Conservation (phyloP, 2,329 filamentous ascomycete genomes). For the Tolypocladium paradoxum region DNA sequence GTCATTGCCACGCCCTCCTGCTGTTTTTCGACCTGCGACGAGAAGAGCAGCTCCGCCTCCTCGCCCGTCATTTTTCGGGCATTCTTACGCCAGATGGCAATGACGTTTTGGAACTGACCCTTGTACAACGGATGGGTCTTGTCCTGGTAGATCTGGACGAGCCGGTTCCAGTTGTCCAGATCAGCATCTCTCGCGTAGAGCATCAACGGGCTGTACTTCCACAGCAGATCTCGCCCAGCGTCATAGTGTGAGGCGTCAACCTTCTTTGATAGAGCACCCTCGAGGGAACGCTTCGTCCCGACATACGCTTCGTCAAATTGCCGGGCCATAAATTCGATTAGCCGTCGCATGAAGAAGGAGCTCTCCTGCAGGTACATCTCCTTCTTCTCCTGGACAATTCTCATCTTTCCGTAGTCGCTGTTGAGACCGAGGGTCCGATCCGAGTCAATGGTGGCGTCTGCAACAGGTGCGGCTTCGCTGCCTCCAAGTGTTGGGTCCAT, state of each 20-base stretch:
- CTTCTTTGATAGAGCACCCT: slow-evolving; percentile 51
- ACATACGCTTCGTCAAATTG: slow-evolving; percentile 69
- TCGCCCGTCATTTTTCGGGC: slow-evolving; percentile 66
- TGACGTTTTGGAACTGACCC: slow-evolving; percentile 68
- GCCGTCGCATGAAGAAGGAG: slow-evolving; percentile 61
- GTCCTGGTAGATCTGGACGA: slow-evolving; percentile 72
- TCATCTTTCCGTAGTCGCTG: slow-evolving; percentile 78
- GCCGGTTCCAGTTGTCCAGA: slow-evolving; percentile 65
- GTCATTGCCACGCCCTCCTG: slow-evolving; percentile 65
- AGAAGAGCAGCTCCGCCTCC: slow-evolving; percentile 79
- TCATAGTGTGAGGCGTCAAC: slow-evolving; percentile 63
- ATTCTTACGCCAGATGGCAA: slow-evolving; percentile 69
- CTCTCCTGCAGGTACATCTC: slow-evolving; percentile 76
- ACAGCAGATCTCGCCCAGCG: slow-evolving; percentile 60
- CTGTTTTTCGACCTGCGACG: slow-evolving; percentile 73
- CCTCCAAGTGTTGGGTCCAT: slow-evolving; percentile 73
- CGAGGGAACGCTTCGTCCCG: slow-evolving; percentile 55
- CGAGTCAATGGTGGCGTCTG: slow-evolving; percentile 32
- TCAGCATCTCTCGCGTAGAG: slow-evolving; percentile 84
- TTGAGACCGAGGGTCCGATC: slow-evolving; percentile 44
- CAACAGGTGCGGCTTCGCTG: slow-evolving; percentile 35
- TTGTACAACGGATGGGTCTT: slow-evolving; percentile 69
- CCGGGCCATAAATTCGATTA: slow-evolving; percentile 71
- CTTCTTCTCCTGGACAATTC: slow-evolving; percentile 88
- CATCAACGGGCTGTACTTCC: slow-evolving; percentile 80